These are phyloP conservation scores for Oldenlandia corymbosa DNA, from an alignment of 257 asterid genomes.

Conservation along the genomic window DNA sequence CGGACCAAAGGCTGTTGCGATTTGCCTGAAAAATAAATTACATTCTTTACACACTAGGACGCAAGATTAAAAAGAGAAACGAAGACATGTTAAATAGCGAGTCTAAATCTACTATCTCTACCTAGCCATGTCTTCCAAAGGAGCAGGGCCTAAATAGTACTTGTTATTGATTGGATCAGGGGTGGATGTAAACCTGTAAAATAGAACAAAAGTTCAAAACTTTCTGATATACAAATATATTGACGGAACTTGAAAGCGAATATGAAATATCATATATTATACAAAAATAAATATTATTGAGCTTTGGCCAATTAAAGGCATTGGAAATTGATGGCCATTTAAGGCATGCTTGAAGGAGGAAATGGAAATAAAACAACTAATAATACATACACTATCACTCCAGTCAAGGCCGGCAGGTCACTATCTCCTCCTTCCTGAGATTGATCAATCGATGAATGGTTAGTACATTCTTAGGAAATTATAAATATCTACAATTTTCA, in stretches of 20 bases:
- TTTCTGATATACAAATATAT: too few species aligned
- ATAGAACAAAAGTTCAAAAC: too few species aligned
- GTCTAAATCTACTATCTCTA: too few species aligned
- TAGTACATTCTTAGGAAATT: too few species aligned
- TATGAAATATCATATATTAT: too few species aligned
- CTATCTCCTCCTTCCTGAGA: conserved; percentile 63
- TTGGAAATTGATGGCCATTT: too few species aligned
- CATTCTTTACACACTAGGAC: neutral
- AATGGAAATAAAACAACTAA: neutral
- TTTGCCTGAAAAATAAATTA: conserved; percentile 38
- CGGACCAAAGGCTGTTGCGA: conserved; percentile 91
- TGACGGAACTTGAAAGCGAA: too few species aligned
- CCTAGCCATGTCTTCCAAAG: conserved; percentile 73
- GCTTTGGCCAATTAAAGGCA: too few species aligned
- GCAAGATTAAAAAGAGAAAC: neutral
- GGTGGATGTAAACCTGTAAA: conserved; percentile 79
- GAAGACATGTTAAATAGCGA: too few species aligned
- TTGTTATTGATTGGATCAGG: conserved; percentile 68
- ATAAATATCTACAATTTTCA: too few species aligned
- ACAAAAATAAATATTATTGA: too few species aligned
- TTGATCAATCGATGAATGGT: conserved; percentile 5
- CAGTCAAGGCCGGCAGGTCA: conserved; percentile 48
- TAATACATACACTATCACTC: conserved; percentile 65
- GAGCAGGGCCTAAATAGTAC: conserved; percentile 91
- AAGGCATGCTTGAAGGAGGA: too few species aligned